Conservation (phyloP, 495 filamentous ascomycete genomes). For the Rostrohypoxylon terebratum region DNA sequence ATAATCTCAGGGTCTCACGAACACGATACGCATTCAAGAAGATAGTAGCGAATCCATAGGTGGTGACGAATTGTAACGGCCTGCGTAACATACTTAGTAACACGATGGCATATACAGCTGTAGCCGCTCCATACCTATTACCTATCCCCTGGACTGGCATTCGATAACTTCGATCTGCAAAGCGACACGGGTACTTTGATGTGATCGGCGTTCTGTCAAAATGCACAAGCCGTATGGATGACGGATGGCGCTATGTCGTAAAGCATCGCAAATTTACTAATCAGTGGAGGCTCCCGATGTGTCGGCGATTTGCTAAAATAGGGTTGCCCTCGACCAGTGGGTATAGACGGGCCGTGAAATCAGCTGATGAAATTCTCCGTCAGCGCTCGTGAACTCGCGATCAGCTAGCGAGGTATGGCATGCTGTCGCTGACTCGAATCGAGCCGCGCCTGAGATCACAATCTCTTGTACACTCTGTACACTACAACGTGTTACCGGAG, state of each 20-base stretch:
- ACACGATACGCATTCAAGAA: neutral
- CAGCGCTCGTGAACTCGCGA: neutral
- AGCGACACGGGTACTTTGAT: neutral
- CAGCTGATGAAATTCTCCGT: slow-evolving; percentile 15
- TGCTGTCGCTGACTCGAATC: slow-evolving; percentile 6
- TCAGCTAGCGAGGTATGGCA: neutral
- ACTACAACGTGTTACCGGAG: neutral
- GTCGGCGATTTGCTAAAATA: neutral
- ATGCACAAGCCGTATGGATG: neutral
- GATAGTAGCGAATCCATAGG: neutral
- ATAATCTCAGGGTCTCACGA: neutral
- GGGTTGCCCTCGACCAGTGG: neutral
- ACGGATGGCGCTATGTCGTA: neutral
- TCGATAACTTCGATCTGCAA: neutral
- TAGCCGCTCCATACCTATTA: neutral
- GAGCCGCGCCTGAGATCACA: neutral
- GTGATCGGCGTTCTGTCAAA: neutral
- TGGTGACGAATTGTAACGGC: neutral
- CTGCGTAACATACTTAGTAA: neutral
- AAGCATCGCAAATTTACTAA: neutral
- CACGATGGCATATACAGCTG: neutral
- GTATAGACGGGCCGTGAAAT: neutral
- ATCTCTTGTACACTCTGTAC: neutral
- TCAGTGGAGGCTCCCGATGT: neutral
- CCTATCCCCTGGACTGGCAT: neutral